Evolutionary conservation across 225 moss, liverwort and hornwort genomes (phyloP), one percentile per base, ranked within the genome.

Genomic region (Ulota crispa): DNA sequence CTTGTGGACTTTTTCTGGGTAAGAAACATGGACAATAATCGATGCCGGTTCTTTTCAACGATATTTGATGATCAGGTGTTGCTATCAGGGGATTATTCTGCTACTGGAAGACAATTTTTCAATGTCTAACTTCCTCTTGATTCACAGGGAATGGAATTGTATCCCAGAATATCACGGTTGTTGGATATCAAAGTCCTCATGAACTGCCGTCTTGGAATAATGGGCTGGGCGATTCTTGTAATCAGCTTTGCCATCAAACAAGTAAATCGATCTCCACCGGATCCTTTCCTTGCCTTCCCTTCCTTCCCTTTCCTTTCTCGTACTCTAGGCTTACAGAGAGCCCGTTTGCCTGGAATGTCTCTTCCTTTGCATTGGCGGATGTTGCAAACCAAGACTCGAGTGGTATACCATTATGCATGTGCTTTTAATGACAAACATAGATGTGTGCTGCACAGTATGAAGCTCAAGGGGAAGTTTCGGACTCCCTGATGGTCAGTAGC

Each of bases 1-100:
- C 86, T 93, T 21, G 86, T 88, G 61, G 93, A 93, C 82, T 86
- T 81, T 64, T 91, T 93, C 80, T 91, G 93, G 93, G 93, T 93
- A 88, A 87, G 83, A 66, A 47, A 70, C 10, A 9, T 15, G 9
- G 16, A 24, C 31, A 60, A 20, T 13, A 16, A 21, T 50, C 50
- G 6, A 67, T 45, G 56, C 3, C 21, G 34, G 54, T 57, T 37
- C 27, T 63, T 55, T 81, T 6, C 9, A 81, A 37, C 73, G 55
- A 62, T 50, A 8, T 61, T 28, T 26, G 47, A 70, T 70, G 47
- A 70, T 70, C 71, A 66, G 30, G 0, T 59, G 80, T 76, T 72
- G 21, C n/a, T 50, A 66, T 37, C 31, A 32, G 16, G 60, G 8
- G 32, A 60, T 75, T 64, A 42, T 19, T 39, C 26, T 64, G 65